Conservation (phyloP, 78 protist species). For the Monocercomonoides exilis region DNA sequence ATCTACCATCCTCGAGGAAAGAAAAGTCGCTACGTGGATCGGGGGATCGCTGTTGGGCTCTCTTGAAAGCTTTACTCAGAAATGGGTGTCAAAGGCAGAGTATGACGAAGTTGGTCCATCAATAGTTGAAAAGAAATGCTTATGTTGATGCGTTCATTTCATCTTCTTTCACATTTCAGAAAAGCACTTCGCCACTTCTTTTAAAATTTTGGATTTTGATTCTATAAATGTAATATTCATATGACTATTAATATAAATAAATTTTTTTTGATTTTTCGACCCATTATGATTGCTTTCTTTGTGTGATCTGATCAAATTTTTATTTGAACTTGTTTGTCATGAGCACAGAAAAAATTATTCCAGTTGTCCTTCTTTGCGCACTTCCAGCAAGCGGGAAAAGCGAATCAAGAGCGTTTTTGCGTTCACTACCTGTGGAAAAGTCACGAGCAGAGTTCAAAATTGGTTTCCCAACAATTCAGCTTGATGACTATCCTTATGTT, state of each 20-base stretch:
- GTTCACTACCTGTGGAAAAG: not conserved
- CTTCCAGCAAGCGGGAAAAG: slow-evolving; percentile 42
- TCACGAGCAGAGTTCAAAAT: not conserved
- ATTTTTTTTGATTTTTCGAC: too few relatives aligned
- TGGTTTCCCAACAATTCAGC: slow-evolving; percentile 13
- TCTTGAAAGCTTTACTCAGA: not conserved
- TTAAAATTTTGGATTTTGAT: too few relatives aligned
- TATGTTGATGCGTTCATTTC: not conserved
- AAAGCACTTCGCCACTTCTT: too few relatives aligned
- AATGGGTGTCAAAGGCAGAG: slow-evolving; percentile 4
- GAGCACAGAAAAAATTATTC: not conserved
- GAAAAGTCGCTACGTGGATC: not conserved
- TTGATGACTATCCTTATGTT: slow-evolving; percentile 45
- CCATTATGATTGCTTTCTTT: too few relatives aligned
- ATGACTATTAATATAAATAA: too few relatives aligned
- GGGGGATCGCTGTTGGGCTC: slow-evolving; percentile 15
- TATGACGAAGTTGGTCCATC: slow-evolving; percentile 25
- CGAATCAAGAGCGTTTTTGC: slow-evolving; percentile 23
- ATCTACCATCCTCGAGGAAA: not conserved
- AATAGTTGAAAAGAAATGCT: slow-evolving; percentile 35
- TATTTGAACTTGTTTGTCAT: too few relatives aligned
- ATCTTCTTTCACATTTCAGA: not conserved
- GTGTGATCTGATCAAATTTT: too few relatives aligned
- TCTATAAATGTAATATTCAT: too few relatives aligned
- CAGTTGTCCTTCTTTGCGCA: slow-evolving; percentile 18